A percentile compares a stretch with the other conserved stretches of the same genome.
These are phyloP conservation scores for Aspergillus quadrilineatus DNA, from an alignment of 2,329 filamentous ascomycete species.

Conservation along the genomic window DNA sequence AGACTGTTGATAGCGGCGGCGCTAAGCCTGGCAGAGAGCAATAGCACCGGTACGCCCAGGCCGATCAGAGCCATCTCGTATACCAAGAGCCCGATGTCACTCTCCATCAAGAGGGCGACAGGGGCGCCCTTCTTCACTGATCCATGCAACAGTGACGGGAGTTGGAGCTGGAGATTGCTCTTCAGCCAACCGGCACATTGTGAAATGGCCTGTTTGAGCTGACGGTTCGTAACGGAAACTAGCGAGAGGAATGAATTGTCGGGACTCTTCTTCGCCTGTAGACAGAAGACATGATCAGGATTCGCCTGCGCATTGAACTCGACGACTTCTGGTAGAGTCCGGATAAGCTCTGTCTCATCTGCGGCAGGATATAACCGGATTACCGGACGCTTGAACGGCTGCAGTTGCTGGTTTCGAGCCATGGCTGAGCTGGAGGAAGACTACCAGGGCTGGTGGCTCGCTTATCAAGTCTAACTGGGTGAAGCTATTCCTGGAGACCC, in stretches of 20 bases:
- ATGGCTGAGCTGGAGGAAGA: neutral
- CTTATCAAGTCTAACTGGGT: neutral
- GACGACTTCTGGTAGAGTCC: slow-evolving; percentile 4
- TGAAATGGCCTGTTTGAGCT: neutral
- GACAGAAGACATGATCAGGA: neutral
- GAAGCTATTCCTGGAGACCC: neutral
- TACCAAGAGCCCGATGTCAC: neutral
- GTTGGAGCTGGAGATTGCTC: neutral
- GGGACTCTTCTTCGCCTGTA: neutral
- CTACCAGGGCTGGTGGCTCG: neutral
- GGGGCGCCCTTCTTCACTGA: neutral
- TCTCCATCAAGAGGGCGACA: neutral
- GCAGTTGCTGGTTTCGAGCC: neutral
- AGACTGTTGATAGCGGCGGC: neutral
- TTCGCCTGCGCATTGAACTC: neutral
- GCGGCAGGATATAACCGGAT: slow-evolving; percentile 1
- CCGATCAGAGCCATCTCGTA: neutral
- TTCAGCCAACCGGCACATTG: neutral
- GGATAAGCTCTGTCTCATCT: neutral
- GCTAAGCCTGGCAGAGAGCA: slow-evolving; percentile 3
- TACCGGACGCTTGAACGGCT: neutral
- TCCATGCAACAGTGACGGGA: neutral
- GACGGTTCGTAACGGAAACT: neutral
- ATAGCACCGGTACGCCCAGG: neutral
- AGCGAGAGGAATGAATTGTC: neutral